phyloP scores from a whole-genome alignment of 2,329 filamentous ascomycete species.

The Aspergillus neoniger region DNA sequence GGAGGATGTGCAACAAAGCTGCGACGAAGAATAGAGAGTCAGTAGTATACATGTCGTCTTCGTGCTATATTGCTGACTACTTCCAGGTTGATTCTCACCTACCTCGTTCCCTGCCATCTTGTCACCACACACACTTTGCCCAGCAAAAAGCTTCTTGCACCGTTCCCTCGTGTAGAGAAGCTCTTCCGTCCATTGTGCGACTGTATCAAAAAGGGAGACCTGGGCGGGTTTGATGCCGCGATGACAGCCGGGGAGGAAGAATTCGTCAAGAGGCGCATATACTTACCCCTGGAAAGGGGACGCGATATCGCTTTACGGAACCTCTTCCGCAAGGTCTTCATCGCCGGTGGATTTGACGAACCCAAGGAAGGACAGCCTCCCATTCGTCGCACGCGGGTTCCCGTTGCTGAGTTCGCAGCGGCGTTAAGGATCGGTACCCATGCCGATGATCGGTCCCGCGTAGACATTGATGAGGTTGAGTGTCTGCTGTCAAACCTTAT shows the following conservation, averaged over 20 bases:
- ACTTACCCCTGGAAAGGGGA: slow-evolving; percentile 87
- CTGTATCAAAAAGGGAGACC: slow-evolving; percentile 80
- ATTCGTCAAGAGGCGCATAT: slow-evolving; percentile 90
- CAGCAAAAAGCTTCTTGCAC: slow-evolving; percentile 67
- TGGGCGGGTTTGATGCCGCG: slow-evolving; percentile 80
- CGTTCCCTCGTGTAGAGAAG: slow-evolving; percentile 72
- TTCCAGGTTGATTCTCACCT: slow-evolving; percentile 80
- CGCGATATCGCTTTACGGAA: slow-evolving; percentile 92
- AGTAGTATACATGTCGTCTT: slow-evolving; percentile 30
- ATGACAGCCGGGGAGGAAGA: slow-evolving; percentile 82
- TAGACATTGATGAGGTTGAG: slow-evolving; percentile 92
- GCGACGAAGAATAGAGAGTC: slow-evolving; percentile 79
- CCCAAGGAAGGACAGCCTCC: slow-evolving; percentile 67
- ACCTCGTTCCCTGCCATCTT: slow-evolving; percentile 90
- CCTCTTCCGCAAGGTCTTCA: slow-evolving; percentile 85
- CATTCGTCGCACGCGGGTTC: slow-evolving; percentile 70
- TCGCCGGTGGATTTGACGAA: slow-evolving; percentile 79
- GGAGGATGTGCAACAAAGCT: slow-evolving; percentile 74
- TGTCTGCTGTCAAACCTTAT: slow-evolving; percentile 95
- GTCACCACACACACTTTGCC: slow-evolving; percentile 86
- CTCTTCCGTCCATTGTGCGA: slow-evolving; percentile 76
- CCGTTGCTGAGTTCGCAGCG: slow-evolving; percentile 79
- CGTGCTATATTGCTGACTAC: slow-evolving; percentile 22
- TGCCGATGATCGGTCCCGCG: slow-evolving; percentile 52
- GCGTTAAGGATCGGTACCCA: slow-evolving; percentile 73